Percentiles rank a stretch among this genome's conserved stretches.
These are phyloP conservation scores for Teunomyces panamensis DNA, from an alignment of 805 yeast species.

Conservation along the genomic window DNA sequence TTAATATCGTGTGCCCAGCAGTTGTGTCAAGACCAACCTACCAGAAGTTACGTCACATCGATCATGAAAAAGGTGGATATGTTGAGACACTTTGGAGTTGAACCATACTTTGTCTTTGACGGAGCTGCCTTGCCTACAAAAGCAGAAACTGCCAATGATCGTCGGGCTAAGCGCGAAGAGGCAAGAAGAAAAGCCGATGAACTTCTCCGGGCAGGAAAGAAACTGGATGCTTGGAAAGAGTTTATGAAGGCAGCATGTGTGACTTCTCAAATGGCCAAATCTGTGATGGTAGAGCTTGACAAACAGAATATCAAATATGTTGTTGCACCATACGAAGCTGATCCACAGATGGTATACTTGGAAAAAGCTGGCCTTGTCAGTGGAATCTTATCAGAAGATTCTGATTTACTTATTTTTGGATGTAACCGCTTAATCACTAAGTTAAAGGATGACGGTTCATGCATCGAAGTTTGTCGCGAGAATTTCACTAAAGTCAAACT, in stretches of 20 bases:
- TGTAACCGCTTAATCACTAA: conserved; percentile 75
- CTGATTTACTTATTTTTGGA: conserved; percentile 89
- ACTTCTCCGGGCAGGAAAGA: conserved; percentile 51
- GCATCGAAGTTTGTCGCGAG: conserved; percentile 63
- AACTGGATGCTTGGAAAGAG: conserved; percentile 59
- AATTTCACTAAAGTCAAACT: conserved; percentile 49
- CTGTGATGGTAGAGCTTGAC: conserved; percentile 71
- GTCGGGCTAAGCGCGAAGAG: conserved; percentile 55
- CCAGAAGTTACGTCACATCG: conserved; percentile 68
- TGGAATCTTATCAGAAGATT: conserved; percentile 90
- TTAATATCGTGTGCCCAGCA: conserved; percentile 82
- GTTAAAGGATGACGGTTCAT: conserved; percentile 69
- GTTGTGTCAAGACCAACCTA: conserved; percentile 65
- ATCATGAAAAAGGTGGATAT: conserved; percentile 64
- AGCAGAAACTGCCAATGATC: conserved; percentile 63
- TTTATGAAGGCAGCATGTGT: conserved; percentile 81
- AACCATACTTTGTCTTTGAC: conserved; percentile 88
- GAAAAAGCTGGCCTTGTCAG: conserved; percentile 73
- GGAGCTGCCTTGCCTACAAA: conserved; percentile 86
- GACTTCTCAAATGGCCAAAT: conserved; percentile 87
- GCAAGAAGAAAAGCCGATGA: conserved; percentile 57
- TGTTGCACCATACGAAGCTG: conserved; percentile 99
- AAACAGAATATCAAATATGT: conserved; percentile 58
- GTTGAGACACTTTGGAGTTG: conserved; percentile 64
- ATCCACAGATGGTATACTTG: conserved; percentile 90